Evolutionary conservation across 345 rosid species (phyloP), one percentile per base, ranked within the genome.

Genomic region (Erucastrum elatum): DNA sequence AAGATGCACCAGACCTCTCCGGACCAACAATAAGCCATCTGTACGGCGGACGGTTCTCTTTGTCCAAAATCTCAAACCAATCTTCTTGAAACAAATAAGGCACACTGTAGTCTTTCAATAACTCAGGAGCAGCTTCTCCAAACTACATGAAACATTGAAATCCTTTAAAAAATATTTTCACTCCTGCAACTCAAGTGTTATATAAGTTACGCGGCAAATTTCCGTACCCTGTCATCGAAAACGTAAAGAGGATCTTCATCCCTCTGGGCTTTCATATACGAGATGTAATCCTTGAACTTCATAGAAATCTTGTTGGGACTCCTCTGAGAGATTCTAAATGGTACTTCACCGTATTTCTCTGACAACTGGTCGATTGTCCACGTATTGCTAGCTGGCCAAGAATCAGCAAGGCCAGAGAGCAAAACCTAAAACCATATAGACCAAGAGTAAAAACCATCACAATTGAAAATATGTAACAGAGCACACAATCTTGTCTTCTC

Each of bases 21-120:
- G 98, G 98, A 60, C 98, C 98, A 74, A 94, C 85, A 58, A 94
- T 90, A 80, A 94, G 84, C 98, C 98, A 94, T 86, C 94, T 88
- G 79, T 77, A 94, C 33, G 97, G 88, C 31, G 98, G 98, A 35
- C 97, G 89, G 70, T 83, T 83, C 62, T 92, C 93, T 70, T 66
- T 66, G 84, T 88, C 92, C 64, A 94, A 85, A 81, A 89, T 87
- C 69, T 87, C 90, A 78, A 94, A 94, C 72, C 85, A 88, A 83
- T 94, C 97, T 83, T 94, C 98, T 86, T 85, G 89, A 86, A 94
- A 94, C 75, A 90, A 81, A 80, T 84, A 84, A 68, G 98, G 97
- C 72, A 90, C 97, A 77, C 72, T 75, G 81, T 92, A 94, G 74
- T 90, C 98, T 71, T 88, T 84, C 87, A 94, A 80, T 78, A 94